Percentiles rank a stretch among this genome's conserved stretches.
These are phyloP conservation scores for Aureobasidium sp. DNA, from an alignment of 2,329 filamentous ascomycete genomes.

Conservation along the genomic window DNA sequence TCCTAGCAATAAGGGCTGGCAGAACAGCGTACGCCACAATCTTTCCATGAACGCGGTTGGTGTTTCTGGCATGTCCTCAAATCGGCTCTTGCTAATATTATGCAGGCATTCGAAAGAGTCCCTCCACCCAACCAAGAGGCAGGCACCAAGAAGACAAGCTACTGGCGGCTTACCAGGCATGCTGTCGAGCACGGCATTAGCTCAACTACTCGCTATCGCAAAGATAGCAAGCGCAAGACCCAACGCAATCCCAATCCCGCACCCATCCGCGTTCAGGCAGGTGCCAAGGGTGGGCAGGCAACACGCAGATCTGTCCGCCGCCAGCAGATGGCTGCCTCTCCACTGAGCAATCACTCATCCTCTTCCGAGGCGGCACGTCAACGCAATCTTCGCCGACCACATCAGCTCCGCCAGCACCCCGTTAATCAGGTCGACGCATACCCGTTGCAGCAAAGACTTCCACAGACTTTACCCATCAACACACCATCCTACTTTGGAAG, in stretches of 20 bases:
- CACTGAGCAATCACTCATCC: neutral
- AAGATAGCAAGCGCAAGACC: slow-evolving; percentile 27
- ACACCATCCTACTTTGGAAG: neutral
- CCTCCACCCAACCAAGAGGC: slow-evolving; percentile 40
- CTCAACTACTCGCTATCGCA: slow-evolving; percentile 63
- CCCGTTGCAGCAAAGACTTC: neutral
- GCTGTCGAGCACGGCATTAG: slow-evolving; percentile 63
- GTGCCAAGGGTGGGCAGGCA: slow-evolving; percentile 16
- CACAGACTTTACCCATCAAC: neutral
- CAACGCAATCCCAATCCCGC: slow-evolving; percentile 14
- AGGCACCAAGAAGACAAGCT: slow-evolving; percentile 52
- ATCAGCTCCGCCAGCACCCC: neutral
- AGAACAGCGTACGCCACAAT: slow-evolving; percentile 93
- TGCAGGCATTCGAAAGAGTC: slow-evolving; percentile 45
- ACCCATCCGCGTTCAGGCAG: slow-evolving; percentile 14
- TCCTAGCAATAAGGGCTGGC: slow-evolving; percentile 60
- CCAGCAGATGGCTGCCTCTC: slow-evolving; percentile 4
- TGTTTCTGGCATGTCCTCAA: slow-evolving; percentile 28
- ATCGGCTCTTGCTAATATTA: slow-evolving; percentile 14
- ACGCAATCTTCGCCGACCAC: neutral
- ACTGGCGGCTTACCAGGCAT: slow-evolving; percentile 69
- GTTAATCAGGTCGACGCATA: neutral
- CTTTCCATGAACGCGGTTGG: slow-evolving; percentile 86
- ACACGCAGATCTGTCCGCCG: slow-evolving; percentile 13
- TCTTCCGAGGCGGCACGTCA: neutral